Base-by-base conservation (phyloP, 73 alveolate species). In the Uronychia setigera region DNA sequence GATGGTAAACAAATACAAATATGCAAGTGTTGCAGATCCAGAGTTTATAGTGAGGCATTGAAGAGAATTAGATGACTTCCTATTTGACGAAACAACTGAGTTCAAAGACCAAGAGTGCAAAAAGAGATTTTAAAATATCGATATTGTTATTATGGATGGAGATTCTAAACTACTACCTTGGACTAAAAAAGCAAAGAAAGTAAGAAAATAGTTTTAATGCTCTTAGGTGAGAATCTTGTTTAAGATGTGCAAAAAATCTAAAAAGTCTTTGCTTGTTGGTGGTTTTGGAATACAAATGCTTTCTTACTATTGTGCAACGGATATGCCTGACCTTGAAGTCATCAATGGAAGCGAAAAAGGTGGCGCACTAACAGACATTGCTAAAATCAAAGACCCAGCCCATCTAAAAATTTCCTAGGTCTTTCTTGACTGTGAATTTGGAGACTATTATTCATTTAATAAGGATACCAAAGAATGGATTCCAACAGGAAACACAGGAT, bases 361-460 rank as follows among this genome's bases (percentile, higher is more conserved):
- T 58, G 95, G 97, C 33, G 77, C 97, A 26, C 59, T 93, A 29
- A 91, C 88, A 80, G 90, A 86, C 46, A 76, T 92, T 79, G 89
- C 82, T 29, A 88, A 89, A 58, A 84, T 79, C 31, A 77, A 87
- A 33, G 81, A 60, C 76, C 77, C 88, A 33, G 87, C 85, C 58
- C 89, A 87, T 32, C 74, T 86, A 0, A 91, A 84, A 35, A 74
- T 78, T 58, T 83, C 88, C 74, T 92, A 95, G 60, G 94, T 91
- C 60, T 97, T 95, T 86, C 92, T 97, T 33, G 99, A 97, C 86
- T 94, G 89, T 80, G 92, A 88, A 35, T 94, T 97, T 67, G 99
- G 99, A 1, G 99, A 97, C 88, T 92, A 86, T 60, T 88, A 94
- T 74, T 94, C 87, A 77, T 97, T 93, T 82, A 83, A 93, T 76